Evolutionary conservation across 2,329 filamentous ascomycete genomes (phyloP).

Genomic region (Trichoderma citrinoviride): DNA sequence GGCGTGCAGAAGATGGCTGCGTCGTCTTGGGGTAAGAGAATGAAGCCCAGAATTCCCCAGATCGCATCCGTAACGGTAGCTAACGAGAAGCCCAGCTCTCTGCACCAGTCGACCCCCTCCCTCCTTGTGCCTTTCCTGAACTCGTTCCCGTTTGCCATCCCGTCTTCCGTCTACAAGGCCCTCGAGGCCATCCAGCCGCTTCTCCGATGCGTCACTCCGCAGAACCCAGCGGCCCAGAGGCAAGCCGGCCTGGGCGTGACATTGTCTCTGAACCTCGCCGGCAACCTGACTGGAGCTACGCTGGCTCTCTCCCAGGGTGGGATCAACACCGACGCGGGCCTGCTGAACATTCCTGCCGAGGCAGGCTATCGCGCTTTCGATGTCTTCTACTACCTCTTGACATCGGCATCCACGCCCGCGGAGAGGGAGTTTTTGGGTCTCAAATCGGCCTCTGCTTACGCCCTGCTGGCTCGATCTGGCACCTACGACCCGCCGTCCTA

Average conservation of each 20-base stretch:
- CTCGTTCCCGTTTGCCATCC: constrained; percentile 75
- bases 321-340: constrained; percentile 76
- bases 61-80: not conserved
- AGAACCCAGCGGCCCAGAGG: constrained; percentile 79
- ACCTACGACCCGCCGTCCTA: constrained; percentile 86
- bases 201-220: constrained; percentile 79
- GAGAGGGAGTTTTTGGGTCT: constrained; percentile 87
- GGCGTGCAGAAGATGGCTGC: constrained; percentile 92
- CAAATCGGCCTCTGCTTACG: constrained; percentile 72
- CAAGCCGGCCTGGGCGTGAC: constrained; percentile 79
- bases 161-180: constrained; percentile 71
- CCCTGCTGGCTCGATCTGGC: constrained; percentile 74
- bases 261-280: constrained; percentile 76
- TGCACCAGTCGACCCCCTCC: constrained; percentile 85
- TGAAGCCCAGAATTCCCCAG: not conserved
- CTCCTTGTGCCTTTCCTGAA: constrained; percentile 77
- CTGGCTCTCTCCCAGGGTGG: constrained; percentile 82
- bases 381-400: constrained; percentile 95
- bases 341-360: constrained; percentile 77
- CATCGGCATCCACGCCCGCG: constrained; percentile 81
- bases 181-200: constrained; percentile 83
- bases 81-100: constrained; percentile 57
- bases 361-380: constrained; percentile 89
- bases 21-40: constrained; percentile 77
- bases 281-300: constrained; percentile 71